phyloP scores from a whole-genome alignment of 306 rosid genomes.

The Lathyrus oleraceus region DNA sequence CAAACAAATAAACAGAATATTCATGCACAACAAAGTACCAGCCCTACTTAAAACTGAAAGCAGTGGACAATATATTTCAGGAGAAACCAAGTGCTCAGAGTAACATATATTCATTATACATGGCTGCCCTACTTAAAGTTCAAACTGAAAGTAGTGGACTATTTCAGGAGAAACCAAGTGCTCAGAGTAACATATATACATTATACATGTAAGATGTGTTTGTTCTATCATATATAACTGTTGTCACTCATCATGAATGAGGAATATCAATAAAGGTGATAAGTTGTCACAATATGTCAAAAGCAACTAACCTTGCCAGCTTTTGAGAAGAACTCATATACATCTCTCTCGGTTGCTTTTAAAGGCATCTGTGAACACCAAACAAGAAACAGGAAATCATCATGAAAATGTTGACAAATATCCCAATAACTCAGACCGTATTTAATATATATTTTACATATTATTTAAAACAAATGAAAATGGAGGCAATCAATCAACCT shows the following conservation, averaged over 20 bases:
- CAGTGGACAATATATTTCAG: conserved; percentile 51
- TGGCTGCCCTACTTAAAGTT: background rate
- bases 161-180: conserved; percentile 46
- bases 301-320: conserved; percentile 88
- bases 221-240: conserved; percentile 29
- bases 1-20: conserved; percentile 53
- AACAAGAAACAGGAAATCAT: conserved; percentile 23
- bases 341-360: conserved; percentile 95
- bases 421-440: background rate
- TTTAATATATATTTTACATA: background rate
- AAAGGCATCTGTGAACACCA: conserved; percentile 84
- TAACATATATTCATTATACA: conserved; percentile 39
- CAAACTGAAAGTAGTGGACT: too few species aligned
- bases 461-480: background rate
- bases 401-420: conserved; percentile 26
- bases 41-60: conserved; percentile 57
- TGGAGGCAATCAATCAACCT: conserved; percentile 50
- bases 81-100: conserved; percentile 54
- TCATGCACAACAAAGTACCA: conserved; percentile 48
- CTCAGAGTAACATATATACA: conserved; percentile 43
- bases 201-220: conserved; percentile 26
- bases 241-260: conserved; percentile 16
- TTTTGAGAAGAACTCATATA: conserved; percentile 85
- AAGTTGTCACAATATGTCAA: background rate
- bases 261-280: background rate